Evolutionary conservation across 306 rosid genomes (phyloP), one percentile per base, ranked within the genome.

Genomic region (Psophocarpus tetragonolobus): DNA sequence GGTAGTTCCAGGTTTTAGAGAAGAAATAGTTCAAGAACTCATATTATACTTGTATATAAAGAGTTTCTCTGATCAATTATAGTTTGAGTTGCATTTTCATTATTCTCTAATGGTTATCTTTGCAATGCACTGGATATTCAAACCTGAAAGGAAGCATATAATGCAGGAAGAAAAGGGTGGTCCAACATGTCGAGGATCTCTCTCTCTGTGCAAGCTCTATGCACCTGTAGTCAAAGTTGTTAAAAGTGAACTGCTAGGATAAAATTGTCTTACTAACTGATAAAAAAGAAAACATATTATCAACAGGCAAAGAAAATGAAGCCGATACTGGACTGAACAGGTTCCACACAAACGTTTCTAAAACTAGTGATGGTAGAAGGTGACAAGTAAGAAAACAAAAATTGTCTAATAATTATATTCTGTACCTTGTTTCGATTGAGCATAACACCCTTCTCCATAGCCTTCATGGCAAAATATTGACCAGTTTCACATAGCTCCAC

Each of bases 141-240:
- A 44, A 82, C 85, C 86, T 83, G 86, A 73, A 83, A 83, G 61
- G 86, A 83, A 65, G 86, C 83, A 81, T 92, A 95, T 42, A 92
- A 70, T 48, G 97, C 97, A n/a, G 97, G 98, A 68, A 95, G 96
- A 83, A 95, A 95, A 80, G 98, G 98, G 73, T 95, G 98, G 79
- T 95, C 98, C 90, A 95, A 85, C 92, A 84, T 83, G 87, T 95
- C 97, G 0, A 95, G 96, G 82, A 95, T 95, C 83, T 91, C 96
- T 81, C 98, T 92, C 82, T 95, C 98, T 12, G 92, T 92, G 79
- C 97, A 92, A 82, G 97, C 98, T 87, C 98, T 89, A 64, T 95
- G 98, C 84, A 95, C 98, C 98, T 94, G 83, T 35, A 69, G 76
- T 57, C 32, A 42, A 2, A 36, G 10, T 38, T 35, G 68, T 72